Percentiles rank a stretch among this genome's conserved stretches.
phyloP scores from a whole-genome alignment of 2,329 filamentous ascomycete species.

The Zymoseptoria pseudotritici region DNA sequence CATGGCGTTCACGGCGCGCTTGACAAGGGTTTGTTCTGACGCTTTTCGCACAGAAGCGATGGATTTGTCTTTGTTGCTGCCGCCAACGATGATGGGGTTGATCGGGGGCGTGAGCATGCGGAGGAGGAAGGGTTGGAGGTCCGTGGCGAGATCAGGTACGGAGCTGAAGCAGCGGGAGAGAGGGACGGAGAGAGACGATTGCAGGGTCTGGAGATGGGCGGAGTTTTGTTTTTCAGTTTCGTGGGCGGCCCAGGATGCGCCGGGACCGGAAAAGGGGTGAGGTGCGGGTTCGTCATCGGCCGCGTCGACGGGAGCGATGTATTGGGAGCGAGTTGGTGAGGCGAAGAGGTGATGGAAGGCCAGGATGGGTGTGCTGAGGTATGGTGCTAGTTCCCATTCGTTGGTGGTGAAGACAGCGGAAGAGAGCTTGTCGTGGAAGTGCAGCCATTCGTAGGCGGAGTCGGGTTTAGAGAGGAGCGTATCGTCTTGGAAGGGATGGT shows the following conservation, averaged over 20 bases:
- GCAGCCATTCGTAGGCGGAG: slow-evolving; percentile 83
- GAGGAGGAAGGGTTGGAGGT: slow-evolving; percentile 77
- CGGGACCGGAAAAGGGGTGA: slow-evolving; percentile 71
- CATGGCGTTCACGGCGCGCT: slow-evolving; percentile 72
- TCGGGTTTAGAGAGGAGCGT: slow-evolving; percentile 82
- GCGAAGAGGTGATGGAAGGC: slow-evolving; percentile 91
- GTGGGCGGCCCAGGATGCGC: slow-evolving; percentile 71
- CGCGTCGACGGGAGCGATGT: slow-evolving; percentile 35
- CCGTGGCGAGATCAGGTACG: slow-evolving; percentile 66
- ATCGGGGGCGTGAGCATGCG: slow-evolving; percentile 82
- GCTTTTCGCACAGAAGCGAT: slow-evolving; percentile 79
- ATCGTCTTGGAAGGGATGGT: slow-evolving; percentile 87
- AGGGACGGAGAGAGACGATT: slow-evolving; percentile 62
- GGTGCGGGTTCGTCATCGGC: slow-evolving; percentile 22
- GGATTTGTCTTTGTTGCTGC: slow-evolving; percentile 30
- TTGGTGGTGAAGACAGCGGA: slow-evolving; percentile 72
- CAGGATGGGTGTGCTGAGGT: slow-evolving; percentile 77
- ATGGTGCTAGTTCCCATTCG: slow-evolving; percentile 86
- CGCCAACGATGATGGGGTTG: slow-evolving; percentile 78
- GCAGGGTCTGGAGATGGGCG: slow-evolving; percentile 64
- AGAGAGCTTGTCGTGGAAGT: slow-evolving; percentile 83
- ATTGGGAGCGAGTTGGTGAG: slow-evolving; percentile 50
- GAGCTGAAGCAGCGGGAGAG: slow-evolving; percentile 73
- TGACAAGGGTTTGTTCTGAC: slow-evolving; percentile 72
- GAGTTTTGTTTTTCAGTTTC: slow-evolving; percentile 76